Percentiles rank a stretch among this genome's conserved stretches.
Evolutionary conservation across 192 early-diverging fungal species (phyloP).

Genomic region (Gamsiella multidivaricata): DNA sequence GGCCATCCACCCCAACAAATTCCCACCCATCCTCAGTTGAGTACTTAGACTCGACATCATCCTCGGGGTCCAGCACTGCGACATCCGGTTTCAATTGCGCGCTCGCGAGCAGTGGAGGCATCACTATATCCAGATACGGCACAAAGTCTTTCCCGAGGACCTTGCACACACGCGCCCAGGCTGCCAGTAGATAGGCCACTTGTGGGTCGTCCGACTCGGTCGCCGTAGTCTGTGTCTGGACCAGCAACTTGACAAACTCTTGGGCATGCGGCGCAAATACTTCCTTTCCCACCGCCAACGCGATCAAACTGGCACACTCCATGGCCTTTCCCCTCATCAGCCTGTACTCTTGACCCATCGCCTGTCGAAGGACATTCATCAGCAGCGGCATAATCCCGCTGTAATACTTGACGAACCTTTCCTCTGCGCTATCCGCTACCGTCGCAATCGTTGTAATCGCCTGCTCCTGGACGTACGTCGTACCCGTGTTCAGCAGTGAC

Average conservation of each 20-base stretch:
- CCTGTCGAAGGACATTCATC: slow-evolving; percentile 86
- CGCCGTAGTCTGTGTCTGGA: slow-evolving; percentile 77
- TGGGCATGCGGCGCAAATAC: slow-evolving; percentile 81
- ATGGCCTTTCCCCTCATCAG: slow-evolving; percentile 95
- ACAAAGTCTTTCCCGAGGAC: slow-evolving; percentile 93
- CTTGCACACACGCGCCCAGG: slow-evolving; percentile 97
- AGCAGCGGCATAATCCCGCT: slow-evolving; percentile 94
- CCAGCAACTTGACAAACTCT: slow-evolving; percentile 84
- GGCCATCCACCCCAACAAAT: slow-evolving; percentile 87
- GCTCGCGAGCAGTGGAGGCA: slow-evolving; percentile 88
- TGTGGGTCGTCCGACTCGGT: slow-evolving; percentile 94
- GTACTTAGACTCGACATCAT: slow-evolving; percentile 83
- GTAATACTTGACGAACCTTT: slow-evolving; percentile 92
- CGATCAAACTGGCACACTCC: slow-evolving; percentile 95
- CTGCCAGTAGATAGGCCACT: slow-evolving; percentile 87
- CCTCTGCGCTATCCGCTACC: slow-evolving; percentile 92
- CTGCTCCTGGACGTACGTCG: slow-evolving; percentile 97
- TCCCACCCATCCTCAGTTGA: slow-evolving; percentile 99
- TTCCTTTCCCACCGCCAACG: slow-evolving; percentile 92
- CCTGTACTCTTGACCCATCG: slow-evolving; percentile 85
- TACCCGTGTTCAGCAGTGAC: slow-evolving; percentile 81
- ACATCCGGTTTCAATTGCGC: slow-evolving; percentile 93
- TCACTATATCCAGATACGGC: slow-evolving; percentile 90
- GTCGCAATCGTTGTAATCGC: slow-evolving; percentile 98
- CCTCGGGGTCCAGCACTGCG: slow-evolving; percentile 85